A percentile compares a stretch with the other conserved stretches of the same genome.
These are phyloP conservation scores for carrot (Daucus carota) DNA, from an alignment of 129 eudicot species.

Conservation along the genomic window DNA sequence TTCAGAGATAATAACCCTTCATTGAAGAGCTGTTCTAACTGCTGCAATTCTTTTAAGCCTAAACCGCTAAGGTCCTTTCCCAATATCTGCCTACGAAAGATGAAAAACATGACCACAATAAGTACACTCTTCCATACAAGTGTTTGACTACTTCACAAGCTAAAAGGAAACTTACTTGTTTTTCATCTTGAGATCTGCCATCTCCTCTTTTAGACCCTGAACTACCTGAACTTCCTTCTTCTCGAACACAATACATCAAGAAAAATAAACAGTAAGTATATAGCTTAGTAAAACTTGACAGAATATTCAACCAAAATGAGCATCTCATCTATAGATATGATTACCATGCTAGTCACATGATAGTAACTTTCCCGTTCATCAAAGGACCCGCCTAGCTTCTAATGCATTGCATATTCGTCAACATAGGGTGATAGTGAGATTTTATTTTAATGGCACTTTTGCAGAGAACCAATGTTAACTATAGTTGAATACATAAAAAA, in stretches of 20 bases:
- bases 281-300: background rate
- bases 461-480: background rate
- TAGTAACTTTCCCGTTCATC: too few species aligned
- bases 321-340: background rate
- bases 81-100: slow-evolving; percentile 43
- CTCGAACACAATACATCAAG: slow-evolving; percentile 12
- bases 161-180: slow-evolving; percentile 39
- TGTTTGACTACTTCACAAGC: background rate
- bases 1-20: slow-evolving; percentile 49
- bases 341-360: background rate
- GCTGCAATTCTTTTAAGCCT: slow-evolving; percentile 41
- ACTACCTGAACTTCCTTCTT: slow-evolving; percentile 37
- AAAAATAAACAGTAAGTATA: background rate
- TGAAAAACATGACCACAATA: background rate
- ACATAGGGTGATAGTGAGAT: too few species aligned
- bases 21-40: slow-evolving; percentile 48
- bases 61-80: slow-evolving; percentile 53
- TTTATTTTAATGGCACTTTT: background rate
- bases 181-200: slow-evolving; percentile 45
- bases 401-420: too few species aligned
- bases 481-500: background rate
- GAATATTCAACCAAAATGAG: background rate
- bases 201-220: slow-evolving; percentile 53
- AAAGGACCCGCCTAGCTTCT: too few species aligned
- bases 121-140: background rate